phyloP scores from a whole-genome alignment of 2,329 filamentous ascomycete species.

The Domatiomyces catenatus region DNA sequence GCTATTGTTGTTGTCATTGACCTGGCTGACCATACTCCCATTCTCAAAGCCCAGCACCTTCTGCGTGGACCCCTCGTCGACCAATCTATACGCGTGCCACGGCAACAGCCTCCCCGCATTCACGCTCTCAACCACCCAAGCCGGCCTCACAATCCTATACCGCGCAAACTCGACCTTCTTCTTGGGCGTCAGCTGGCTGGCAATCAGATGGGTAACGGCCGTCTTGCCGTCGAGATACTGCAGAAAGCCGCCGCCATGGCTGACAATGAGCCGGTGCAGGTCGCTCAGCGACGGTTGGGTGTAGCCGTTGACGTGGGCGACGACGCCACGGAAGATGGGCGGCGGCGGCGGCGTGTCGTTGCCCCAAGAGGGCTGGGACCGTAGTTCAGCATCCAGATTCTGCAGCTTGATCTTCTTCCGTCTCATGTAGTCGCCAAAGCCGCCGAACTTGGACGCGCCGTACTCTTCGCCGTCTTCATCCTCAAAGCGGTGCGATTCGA shows the following conservation, averaged over 20 bases:
- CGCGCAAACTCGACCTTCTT: constrained; percentile 75
- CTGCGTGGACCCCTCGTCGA: constrained; percentile 73
- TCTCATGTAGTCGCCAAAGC: constrained; percentile 80
- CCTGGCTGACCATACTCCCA: constrained; percentile 52
- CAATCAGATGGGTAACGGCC: constrained; percentile 88
- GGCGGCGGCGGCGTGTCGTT: constrained; percentile 37
- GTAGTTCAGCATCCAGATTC: constrained; percentile 73
- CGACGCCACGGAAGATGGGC: constrained; percentile 70
- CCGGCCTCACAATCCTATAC: constrained; percentile 85
- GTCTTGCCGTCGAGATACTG: constrained; percentile 95
- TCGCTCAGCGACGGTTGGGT: constrained; percentile 85
- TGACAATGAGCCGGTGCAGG: constrained; percentile 74
- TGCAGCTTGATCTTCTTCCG: constrained; percentile 96
- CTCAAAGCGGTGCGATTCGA: constrained; percentile 56
- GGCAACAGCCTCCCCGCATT: constrained; percentile 64
- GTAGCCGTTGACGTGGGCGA: constrained; percentile 87
- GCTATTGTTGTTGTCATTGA: constrained; percentile 30
- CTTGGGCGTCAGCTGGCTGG: constrained; percentile 76
- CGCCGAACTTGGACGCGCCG: constrained; percentile 68
- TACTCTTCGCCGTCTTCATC: constrained; percentile 86
- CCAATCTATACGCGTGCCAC: constrained; percentile 70
- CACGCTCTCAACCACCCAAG: constrained; percentile 87
- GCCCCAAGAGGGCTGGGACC: constrained; percentile 33
- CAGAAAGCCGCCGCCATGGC: constrained; percentile 84
- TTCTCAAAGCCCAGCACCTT: constrained; percentile 53